Conservation (phyloP, 106 monocot species). For the Dendrobium huoshanense region DNA sequence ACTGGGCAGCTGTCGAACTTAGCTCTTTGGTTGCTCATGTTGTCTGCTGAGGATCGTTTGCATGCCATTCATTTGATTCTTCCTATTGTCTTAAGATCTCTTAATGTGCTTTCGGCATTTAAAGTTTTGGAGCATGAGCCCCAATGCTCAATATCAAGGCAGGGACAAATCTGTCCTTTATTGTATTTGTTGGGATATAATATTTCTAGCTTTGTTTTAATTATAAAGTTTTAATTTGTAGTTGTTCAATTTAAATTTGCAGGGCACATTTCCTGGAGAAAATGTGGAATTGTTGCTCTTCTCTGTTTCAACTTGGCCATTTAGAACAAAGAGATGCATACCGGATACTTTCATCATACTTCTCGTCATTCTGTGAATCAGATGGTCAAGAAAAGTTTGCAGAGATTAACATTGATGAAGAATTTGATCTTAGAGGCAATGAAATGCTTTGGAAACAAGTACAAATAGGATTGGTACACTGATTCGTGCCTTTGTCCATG, state of each 20-base stretch:
- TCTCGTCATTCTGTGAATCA: constrained; percentile 18
- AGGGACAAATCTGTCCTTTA: neutral
- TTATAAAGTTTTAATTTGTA: neutral
- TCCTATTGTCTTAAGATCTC: constrained; percentile 38
- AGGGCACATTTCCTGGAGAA: constrained; percentile 48
- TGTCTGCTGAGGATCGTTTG: constrained; percentile 32
- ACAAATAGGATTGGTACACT: constrained; percentile 58
- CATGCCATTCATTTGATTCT: constrained; percentile 47
- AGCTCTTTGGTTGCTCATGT: constrained; percentile 32
- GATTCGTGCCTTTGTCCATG: neutral
- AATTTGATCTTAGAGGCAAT: constrained; percentile 35
- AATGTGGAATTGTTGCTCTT: constrained; percentile 53
- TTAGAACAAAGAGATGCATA: constrained; percentile 72
- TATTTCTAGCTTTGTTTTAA: neutral
- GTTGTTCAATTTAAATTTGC: constrained; percentile 9
- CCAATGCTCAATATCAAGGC: constrained; percentile 38
- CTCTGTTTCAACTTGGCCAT: constrained; percentile 53
- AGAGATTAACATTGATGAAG: constrained; percentile 6
- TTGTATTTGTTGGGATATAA: neutral
- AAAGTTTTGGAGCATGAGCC: constrained; percentile 23
- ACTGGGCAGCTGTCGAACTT: constrained; percentile 52
- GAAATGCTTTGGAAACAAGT: constrained; percentile 75
- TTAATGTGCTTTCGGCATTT: constrained; percentile 19
- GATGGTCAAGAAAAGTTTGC: constrained; percentile 4
- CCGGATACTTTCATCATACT: constrained; percentile 43